Conservation (phyloP, 2,329 filamentous ascomycete genomes). For the Pestalotiopsis sp. region DNA sequence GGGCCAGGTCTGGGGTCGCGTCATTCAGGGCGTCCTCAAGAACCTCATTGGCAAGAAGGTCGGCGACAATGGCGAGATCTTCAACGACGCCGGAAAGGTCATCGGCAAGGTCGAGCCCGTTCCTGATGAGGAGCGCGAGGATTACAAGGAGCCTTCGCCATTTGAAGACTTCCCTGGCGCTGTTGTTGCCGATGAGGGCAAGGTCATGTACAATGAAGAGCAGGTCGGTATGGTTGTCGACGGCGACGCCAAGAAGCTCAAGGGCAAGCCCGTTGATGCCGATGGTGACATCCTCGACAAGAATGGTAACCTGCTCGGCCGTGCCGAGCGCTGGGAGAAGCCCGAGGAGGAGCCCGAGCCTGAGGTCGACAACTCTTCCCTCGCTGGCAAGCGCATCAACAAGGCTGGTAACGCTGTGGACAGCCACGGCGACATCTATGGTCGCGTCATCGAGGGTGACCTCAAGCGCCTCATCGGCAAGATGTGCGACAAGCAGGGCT, state of each 20-base stretch:
- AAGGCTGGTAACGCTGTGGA: slow-evolving; percentile 68
- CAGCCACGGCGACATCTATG: slow-evolving; percentile 57
- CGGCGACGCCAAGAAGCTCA: slow-evolving; percentile 65
- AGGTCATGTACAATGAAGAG: slow-evolving; percentile 52
- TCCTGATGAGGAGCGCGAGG: slow-evolving; percentile 55
- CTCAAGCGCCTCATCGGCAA: slow-evolving; percentile 64
- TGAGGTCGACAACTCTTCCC: slow-evolving; percentile 58
- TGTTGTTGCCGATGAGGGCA: slow-evolving; percentile 54
- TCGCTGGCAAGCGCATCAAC: slow-evolving; percentile 73
- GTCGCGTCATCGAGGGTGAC: slow-evolving; percentile 69
- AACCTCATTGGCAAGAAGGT: slow-evolving; percentile 65
- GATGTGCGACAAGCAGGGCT: slow-evolving; percentile 72
- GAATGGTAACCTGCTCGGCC: slow-evolving; percentile 67
- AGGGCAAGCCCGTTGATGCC: slow-evolving; percentile 67
- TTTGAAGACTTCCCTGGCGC: slow-evolving; percentile 63
- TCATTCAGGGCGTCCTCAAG: slow-evolving; percentile 65
- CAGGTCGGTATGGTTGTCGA: slow-evolving; percentile 64
- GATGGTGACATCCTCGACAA: slow-evolving; percentile 72
- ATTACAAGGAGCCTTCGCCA: slow-evolving; percentile 48
- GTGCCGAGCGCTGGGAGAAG: slow-evolving; percentile 68
- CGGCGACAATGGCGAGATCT: slow-evolving; percentile 70
- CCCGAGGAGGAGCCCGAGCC: slow-evolving; percentile 50
- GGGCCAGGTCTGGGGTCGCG: slow-evolving; percentile 59
- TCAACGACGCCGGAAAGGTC: slow-evolving; percentile 69
- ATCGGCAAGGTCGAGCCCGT: slow-evolving; percentile 70